These are phyloP conservation scores for Rhododendron ferrugineum DNA, from an alignment of 148 eudicot species.

Conservation along the genomic window DNA sequence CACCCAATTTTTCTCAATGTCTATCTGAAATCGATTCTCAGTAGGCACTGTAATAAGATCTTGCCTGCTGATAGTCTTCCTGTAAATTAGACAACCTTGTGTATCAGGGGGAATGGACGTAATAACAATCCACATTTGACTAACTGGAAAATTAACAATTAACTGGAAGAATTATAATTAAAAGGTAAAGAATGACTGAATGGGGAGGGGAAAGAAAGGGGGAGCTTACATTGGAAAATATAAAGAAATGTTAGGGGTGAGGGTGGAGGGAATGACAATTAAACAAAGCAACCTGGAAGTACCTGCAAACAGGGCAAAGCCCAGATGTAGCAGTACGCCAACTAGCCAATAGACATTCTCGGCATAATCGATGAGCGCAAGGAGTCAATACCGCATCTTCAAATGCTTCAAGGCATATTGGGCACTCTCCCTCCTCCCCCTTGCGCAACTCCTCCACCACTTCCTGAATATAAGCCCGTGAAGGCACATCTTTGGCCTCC, in stretches of 20 bases:
- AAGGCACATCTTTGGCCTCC: conserved; percentile 55
- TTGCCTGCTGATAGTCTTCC: conserved; percentile 64
- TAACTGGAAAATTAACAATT: neutral
- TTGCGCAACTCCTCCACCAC: conserved; percentile 84
- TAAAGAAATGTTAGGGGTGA: neutral
- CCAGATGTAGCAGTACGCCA: conserved; percentile 85
- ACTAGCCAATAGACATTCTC: conserved; percentile 93
- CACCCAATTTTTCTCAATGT: conserved; percentile 87
- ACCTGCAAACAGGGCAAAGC: conserved; percentile 99
- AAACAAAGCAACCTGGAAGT: conserved; percentile 13
- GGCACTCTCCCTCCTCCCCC: conserved; percentile 97
- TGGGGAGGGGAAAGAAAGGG: neutral
- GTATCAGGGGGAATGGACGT: neutral
- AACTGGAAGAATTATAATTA: neutral
- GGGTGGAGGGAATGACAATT: neutral
- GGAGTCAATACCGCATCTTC: conserved; percentile 99
- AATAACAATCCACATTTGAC: neutral
- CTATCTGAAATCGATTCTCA: conserved; percentile 75
- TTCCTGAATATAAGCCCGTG: conserved; percentile 85
- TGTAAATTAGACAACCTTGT: conserved; percentile 24
- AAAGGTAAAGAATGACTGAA: neutral
- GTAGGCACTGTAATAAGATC: conserved; percentile 95
- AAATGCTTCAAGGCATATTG: conserved; percentile 97
- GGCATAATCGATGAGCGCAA: conserved; percentile 94
- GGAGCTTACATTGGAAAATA: neutral